phyloP scores from a whole-genome alignment of 1,284 basidiomycete genomes.

The Naganishia sp. region DNA sequence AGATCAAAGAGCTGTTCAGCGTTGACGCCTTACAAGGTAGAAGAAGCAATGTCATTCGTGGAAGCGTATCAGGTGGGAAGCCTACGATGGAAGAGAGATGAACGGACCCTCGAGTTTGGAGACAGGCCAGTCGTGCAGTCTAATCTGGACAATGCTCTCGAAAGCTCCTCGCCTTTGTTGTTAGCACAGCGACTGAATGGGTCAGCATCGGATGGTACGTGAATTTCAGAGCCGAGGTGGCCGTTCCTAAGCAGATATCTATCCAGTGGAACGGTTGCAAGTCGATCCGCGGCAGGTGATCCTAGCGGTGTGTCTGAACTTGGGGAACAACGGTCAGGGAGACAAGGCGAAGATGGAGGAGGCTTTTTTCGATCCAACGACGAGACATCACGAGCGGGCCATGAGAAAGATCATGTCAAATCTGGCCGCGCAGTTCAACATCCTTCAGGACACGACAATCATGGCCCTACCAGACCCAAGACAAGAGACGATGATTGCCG shows the following conservation, averaged over 20 bases:
- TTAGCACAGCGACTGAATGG: background rate
- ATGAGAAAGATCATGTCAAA: conserved; percentile 34
- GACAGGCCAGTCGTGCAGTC: background rate
- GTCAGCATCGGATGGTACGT: background rate
- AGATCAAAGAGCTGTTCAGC: background rate
- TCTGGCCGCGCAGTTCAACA: conserved; percentile 18
- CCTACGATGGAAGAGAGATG: conserved; percentile 10
- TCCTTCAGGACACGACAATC: conserved; percentile 27
- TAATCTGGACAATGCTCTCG: background rate
- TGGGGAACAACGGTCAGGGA: conserved; percentile 27
- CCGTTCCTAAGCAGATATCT: background rate
- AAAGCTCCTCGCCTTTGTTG: background rate
- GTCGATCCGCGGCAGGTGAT: conserved; percentile 28
- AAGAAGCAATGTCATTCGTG: conserved; percentile 9
- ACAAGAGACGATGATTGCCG: conserved; percentile 26
- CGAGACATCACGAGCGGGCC: conserved; percentile 33
- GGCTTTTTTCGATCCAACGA: conserved; percentile 33
- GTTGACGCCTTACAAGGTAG: background rate
- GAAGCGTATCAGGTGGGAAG: conserved; percentile 13
- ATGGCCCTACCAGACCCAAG: conserved; percentile 31
- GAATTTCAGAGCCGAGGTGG: background rate
- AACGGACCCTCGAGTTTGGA: background rate
- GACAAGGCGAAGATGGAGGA: conserved; percentile 26
- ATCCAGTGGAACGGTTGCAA: background rate
- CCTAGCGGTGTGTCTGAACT: conserved; percentile 33